Conservation (phyloP, 805 yeast genomes). For the Suhomyces sp. region DNA sequence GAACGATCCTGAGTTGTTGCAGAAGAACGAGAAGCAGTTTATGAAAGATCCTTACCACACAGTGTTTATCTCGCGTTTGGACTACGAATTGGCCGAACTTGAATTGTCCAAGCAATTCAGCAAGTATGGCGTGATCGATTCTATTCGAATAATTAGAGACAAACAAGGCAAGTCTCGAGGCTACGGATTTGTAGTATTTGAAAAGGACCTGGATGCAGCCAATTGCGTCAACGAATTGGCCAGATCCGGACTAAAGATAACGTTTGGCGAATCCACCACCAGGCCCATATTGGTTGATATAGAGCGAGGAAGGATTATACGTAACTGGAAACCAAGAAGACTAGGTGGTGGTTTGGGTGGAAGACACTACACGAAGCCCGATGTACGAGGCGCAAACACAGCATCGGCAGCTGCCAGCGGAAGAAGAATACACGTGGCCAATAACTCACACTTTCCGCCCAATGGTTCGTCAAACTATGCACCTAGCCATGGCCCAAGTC, state of each 20-base stretch:
- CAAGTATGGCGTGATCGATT: conserved; percentile 69
- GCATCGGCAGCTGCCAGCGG: conserved; percentile 40
- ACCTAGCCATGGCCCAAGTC: neutral
- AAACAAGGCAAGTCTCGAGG: conserved; percentile 60
- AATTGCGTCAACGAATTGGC: conserved; percentile 61
- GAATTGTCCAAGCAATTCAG: conserved; percentile 64
- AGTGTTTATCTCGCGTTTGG: conserved; percentile 71
- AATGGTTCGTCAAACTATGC: neutral
- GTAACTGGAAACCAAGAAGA: conserved; percentile 69
- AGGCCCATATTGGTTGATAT: conserved; percentile 65
- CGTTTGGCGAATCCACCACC: conserved; percentile 34
- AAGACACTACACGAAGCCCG: conserved; percentile 52
- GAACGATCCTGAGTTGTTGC: conserved; percentile 30
- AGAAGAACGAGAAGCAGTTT: conserved; percentile 25
- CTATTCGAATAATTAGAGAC: conserved; percentile 37
- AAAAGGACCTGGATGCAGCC: conserved; percentile 56
- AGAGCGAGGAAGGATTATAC: conserved; percentile 64
- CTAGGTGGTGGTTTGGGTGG: conserved; percentile 96
- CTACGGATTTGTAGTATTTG: conserved; percentile 79
- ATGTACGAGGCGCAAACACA: conserved; percentile 16
- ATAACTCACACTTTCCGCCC: neutral
- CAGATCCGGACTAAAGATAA: conserved; percentile 34
- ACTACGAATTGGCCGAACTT: conserved; percentile 60
- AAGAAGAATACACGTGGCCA: conserved; percentile 8
- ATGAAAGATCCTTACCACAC: conserved; percentile 70